A percentile compares a stretch with the other conserved stretches of the same genome.
Evolutionary conservation across 1,284 basidiomycete genomes (phyloP).

Genomic region (Leccinum insolens): DNA sequence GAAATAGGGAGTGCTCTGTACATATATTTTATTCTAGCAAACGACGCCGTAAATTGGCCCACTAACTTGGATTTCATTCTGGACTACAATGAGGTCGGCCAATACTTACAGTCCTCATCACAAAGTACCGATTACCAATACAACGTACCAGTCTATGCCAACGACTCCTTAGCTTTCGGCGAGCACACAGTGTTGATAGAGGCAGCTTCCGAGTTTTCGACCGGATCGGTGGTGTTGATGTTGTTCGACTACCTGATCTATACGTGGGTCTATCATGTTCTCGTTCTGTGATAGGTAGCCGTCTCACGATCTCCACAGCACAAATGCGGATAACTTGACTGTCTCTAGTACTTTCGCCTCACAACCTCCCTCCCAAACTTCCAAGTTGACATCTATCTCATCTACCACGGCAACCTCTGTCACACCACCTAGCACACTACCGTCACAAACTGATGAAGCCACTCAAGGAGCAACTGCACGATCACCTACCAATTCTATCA

Average conservation of each 20-base stretch:
- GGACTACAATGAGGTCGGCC: not conserved
- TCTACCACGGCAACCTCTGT: too few species aligned
- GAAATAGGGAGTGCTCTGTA: constrained; percentile 19
- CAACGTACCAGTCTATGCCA: constrained; percentile 17
- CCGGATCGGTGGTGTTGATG: constrained; percentile 9
- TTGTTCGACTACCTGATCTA: constrained; percentile 22
- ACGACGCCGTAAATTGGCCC: fast-evolving
- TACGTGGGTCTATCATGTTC: constrained; percentile 6
- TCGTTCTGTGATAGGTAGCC: not conserved
- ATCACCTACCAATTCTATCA: not conserved
- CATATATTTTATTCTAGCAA: constrained; percentile 20
- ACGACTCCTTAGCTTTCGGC: constrained; percentile 7
- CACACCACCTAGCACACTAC: too few species aligned
- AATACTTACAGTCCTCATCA: not conserved
- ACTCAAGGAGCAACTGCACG: too few species aligned
- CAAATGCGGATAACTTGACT: not conserved
- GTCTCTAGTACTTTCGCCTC: too few species aligned
- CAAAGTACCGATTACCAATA: not conserved
- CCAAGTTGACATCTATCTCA: too few species aligned
- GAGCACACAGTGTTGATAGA: constrained; percentile 5
- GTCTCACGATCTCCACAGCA: not conserved
- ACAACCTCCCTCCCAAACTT: too few species aligned
- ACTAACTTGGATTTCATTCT: constrained; percentile 16
- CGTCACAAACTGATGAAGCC: too few species aligned
- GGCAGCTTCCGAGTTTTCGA: too few species aligned